A percentile compares a stretch with the other conserved stretches of the same genome.
These are phyloP conservation scores for Plasmodium ovale DNA, from an alignment of 169 alveolate species.

Conservation along the genomic window DNA sequence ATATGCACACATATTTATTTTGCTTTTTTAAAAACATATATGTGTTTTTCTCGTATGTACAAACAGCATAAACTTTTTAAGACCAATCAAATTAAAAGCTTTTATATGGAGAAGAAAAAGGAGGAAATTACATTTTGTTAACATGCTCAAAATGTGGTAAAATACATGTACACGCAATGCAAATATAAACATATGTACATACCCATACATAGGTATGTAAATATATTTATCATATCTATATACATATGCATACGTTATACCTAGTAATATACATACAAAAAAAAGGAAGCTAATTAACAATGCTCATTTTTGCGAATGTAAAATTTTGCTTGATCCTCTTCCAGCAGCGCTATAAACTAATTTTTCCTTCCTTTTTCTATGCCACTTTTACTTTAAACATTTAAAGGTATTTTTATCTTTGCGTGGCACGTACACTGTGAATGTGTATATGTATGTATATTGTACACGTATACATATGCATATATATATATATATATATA, in stretches of 20 bases:
- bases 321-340: background rate
- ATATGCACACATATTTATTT: background rate
- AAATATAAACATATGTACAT: slow-evolving; percentile 1
- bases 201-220: background rate
- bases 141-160: background rate
- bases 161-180: background rate
- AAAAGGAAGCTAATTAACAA: background rate
- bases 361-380: background rate
- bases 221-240: slow-evolving; percentile 17
- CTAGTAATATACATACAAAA: too few relatives aligned
- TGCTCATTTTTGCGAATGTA: slow-evolving; percentile 7
- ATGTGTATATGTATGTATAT: background rate
- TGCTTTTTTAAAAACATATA: background rate
- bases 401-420: background rate
- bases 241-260: slow-evolving; percentile 14
- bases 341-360: background rate
- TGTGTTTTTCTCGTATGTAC: slow-evolving; percentile 27
- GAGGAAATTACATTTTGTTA: background rate
- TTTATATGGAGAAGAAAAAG: slow-evolving; percentile 29
- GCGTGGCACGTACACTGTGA: background rate
- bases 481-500: too few relatives aligned
- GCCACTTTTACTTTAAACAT: background rate
- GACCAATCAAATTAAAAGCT: slow-evolving; percentile 74
- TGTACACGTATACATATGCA: background rate
- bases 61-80: slow-evolving; percentile 39